Evolutionary conservation across 179 eudicot genomes (phyloP).

Genomic region (Sideroxylon spinosum): DNA sequence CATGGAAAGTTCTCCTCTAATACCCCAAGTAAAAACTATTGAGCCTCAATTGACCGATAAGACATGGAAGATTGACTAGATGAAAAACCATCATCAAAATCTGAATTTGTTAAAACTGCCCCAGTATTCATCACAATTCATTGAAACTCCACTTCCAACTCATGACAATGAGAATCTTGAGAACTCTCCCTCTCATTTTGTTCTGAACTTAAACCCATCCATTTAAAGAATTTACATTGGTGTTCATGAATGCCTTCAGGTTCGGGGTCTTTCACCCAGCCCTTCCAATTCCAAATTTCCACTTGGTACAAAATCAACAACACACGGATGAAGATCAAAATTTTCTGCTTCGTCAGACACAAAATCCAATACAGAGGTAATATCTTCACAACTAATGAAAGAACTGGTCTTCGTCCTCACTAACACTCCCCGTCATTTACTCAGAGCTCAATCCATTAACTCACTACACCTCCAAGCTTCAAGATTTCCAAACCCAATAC

Average conservation of each 20-base stretch:
- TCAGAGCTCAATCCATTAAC: constrained; percentile 66
- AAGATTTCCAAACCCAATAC: constrained; percentile 33
- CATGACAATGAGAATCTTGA: constrained; percentile 17
- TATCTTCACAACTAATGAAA: constrained; percentile 60
- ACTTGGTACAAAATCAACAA: constrained; percentile 22
- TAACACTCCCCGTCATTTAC: constrained; percentile 49
- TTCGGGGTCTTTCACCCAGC: constrained; percentile 41
- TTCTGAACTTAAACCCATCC: constrained; percentile 47
- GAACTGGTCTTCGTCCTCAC: constrained; percentile 48
- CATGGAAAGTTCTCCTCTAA: constrained; percentile 10
- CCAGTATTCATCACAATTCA: constrained; percentile 35
- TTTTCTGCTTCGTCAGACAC: constrained; percentile 9
- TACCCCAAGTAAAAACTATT: constrained; percentile 19
- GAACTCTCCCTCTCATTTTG: background rate
- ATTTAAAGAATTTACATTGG: constrained; percentile 47
- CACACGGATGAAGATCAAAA: constrained; percentile 14
- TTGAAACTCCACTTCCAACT: constrained; percentile 23
- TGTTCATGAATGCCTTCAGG: constrained; percentile 66
- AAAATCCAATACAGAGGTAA: constrained; percentile 33
- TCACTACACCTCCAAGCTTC: constrained; percentile 33
- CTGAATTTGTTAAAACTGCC: constrained; percentile 33
- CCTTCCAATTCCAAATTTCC: constrained; percentile 33
- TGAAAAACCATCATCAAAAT: constrained; percentile 35
- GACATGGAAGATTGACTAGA: constrained; percentile 46
- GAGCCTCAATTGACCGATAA: constrained; percentile 31